Evolutionary conservation across 805 yeast genomes (phyloP).

Genomic region (Scheffersomyces ergatensis): DNA sequence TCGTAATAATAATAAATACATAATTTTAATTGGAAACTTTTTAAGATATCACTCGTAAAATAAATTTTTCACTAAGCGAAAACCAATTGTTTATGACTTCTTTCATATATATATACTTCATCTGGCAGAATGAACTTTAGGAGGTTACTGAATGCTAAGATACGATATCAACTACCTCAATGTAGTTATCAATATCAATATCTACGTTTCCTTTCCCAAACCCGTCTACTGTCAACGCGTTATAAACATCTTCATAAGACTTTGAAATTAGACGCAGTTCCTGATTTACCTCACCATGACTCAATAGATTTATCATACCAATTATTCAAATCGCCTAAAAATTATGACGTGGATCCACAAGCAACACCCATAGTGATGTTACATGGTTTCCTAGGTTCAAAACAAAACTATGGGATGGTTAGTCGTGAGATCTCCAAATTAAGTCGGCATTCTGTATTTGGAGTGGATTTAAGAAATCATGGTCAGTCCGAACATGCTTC

Average conservation of each 20-base stretch:
- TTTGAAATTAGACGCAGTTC: background rate
- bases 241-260: background rate
- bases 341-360: constrained; percentile 1
- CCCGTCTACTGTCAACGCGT: background rate
- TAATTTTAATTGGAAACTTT: too few species aligned
- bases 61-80: too few species aligned
- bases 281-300: constrained; percentile 3
- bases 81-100: too few species aligned
- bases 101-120: too few species aligned
- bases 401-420: constrained; percentile 39
- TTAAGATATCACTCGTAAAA: too few species aligned
- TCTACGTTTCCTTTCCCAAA: background rate
- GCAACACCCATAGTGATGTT: constrained; percentile 41
- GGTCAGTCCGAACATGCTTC: constrained; percentile 45
- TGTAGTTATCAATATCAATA: too few species aligned
- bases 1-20: too few species aligned
- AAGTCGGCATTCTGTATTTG: constrained; percentile 33
- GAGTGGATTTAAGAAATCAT: constrained; percentile 56
- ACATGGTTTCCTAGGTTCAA: constrained; percentile 57
- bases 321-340: constrained; percentile 9
- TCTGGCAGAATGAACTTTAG: too few species aligned
- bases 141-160: too few species aligned
- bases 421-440: constrained; percentile 30
- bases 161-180: too few species aligned
- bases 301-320: constrained; percentile 6